A percentile compares a stretch with the other conserved stretches of the same genome.
phyloP scores from a whole-genome alignment of 768 basidiomycete genomes.

The Piloderma croceum region DNA sequence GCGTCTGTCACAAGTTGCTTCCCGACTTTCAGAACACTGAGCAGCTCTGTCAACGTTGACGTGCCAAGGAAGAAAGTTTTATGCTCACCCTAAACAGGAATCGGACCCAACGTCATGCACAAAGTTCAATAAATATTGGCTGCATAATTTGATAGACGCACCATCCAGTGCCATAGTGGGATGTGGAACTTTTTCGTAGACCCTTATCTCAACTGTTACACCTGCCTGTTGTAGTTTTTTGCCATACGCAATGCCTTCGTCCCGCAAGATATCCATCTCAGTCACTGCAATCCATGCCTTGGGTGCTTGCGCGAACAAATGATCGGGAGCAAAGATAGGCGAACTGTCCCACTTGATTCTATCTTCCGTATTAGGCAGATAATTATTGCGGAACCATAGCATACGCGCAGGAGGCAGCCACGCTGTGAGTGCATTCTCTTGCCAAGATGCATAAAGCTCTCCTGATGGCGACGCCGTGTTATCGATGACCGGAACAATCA shows the following conservation, averaged over 20 bases:
- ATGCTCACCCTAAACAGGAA: neutral
- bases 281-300: constrained; percentile 58
- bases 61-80: neutral
- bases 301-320: constrained; percentile 44
- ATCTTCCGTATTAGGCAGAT: constrained; percentile 58
- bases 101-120: no score
- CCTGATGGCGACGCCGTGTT: constrained; percentile 51
- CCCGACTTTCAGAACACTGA: constrained; percentile 35
- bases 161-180: constrained; percentile 74
- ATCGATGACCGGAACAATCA: constrained; percentile 69
- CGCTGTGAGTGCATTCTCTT: constrained; percentile 46
- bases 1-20: constrained; percentile 34
- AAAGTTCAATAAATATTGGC: no score
- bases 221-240: constrained; percentile 50
- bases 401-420: constrained; percentile 60
- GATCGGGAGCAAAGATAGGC: constrained; percentile 61
- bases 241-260: constrained; percentile 62
- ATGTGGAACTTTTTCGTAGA: constrained; percentile 65
- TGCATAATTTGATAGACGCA: constrained; percentile 32
- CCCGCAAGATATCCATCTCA: constrained; percentile 61
- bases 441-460: constrained; percentile 44
- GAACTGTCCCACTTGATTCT: constrained; percentile 64
- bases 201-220: constrained; percentile 45
- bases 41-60: no score
- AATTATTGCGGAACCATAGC: constrained; percentile 69